Evolutionary conservation across 139 green algal genomes (phyloP), one percentile per base, ranked within the genome.

Genomic region (Volvox africanus): DNA sequence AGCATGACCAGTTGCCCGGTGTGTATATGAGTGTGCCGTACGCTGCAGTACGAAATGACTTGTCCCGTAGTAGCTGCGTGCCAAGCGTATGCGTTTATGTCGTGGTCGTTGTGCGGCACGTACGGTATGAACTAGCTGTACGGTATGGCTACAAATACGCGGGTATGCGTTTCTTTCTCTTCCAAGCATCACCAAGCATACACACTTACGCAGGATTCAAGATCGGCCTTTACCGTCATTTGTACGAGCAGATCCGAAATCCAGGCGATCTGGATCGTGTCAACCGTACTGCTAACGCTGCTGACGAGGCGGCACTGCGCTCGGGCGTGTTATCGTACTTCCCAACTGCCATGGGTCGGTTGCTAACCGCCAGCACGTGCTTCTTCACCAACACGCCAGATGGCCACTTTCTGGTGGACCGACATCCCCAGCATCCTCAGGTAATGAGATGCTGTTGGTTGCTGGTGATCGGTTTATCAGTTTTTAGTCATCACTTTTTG

Each of bases 361-460:
- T 98, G 85, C 79, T 92, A 22, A 33, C 92, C 17, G 89, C 93
- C 73, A 91, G 68, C 20, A 89, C 86, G 5, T 99, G 97, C 95
- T 93, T 97, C 90, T 99, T 98, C 89, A 97, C 95, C 44, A 97
- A 97, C 94, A 98, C 96, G 0, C 94, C 95, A 0, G 96, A 98
- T 77, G 36, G 65, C 0, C 93, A 98, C 84, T 99, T 99, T 88
- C 92, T 99, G 19, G 89, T 99, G 16, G 97, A 99, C 86, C 33
- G 68, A 2, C 96, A 98, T 88, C 97, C 96, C 0, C 12, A 21
- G 1, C 86, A 96, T 28, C 90, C 90, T 14, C 96, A 98, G 95
- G 97, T 97, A 55, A 55, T 55, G 44, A 55, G 44, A 55, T 9
- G 44, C 44, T 55, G 44, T 55, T 55, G 5, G 44, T 55, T 55